A percentile compares a stretch with the other conserved stretches of the same genome.
Evolutionary conservation across 768 basidiomycete species (phyloP).

Genomic region (Hygrocybe punicea): DNA sequence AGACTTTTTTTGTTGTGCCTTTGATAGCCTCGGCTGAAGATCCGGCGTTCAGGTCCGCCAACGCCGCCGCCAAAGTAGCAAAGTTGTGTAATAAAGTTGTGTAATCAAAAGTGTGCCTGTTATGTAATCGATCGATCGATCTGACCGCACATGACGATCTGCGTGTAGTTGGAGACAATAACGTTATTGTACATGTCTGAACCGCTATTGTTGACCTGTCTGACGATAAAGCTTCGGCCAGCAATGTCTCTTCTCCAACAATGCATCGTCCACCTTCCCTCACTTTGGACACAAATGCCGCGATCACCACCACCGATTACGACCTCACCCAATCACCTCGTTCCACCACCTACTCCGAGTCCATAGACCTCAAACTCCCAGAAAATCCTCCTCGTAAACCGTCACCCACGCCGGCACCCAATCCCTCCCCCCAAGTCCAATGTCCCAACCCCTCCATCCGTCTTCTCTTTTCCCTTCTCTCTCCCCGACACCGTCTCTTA

Average conservation of each 20-base stretch:
- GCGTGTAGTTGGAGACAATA: neutral
- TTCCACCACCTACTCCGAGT: neutral
- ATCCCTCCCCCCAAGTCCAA: neutral
- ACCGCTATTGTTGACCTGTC: neutral
- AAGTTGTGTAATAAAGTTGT: neutral
- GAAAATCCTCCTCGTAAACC: neutral
- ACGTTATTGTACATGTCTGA: neutral
- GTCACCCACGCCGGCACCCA: neutral
- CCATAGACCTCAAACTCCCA: neutral
- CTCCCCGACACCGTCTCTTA: constrained; percentile 51
- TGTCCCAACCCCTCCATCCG: constrained; percentile 23
- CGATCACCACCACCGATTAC: constrained; percentile 2
- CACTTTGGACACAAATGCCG: constrained; percentile 9
- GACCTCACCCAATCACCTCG: constrained; percentile 3
- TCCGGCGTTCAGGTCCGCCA: constrained; percentile 37
- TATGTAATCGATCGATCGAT: constrained; percentile 1
- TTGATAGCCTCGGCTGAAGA: neutral
- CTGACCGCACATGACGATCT: neutral
- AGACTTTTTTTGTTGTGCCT: constrained; percentile 8
- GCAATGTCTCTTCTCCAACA: constrained; percentile 5
- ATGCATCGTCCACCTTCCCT: constrained; percentile 14
- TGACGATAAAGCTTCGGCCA: neutral
- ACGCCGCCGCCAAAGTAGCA: constrained; percentile 45
- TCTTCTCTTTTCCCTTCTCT: constrained; percentile 64
- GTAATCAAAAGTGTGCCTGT: neutral